phyloP scores from a whole-genome alignment of 345 rosid genomes.

The Eucalyptus curtisii region DNA sequence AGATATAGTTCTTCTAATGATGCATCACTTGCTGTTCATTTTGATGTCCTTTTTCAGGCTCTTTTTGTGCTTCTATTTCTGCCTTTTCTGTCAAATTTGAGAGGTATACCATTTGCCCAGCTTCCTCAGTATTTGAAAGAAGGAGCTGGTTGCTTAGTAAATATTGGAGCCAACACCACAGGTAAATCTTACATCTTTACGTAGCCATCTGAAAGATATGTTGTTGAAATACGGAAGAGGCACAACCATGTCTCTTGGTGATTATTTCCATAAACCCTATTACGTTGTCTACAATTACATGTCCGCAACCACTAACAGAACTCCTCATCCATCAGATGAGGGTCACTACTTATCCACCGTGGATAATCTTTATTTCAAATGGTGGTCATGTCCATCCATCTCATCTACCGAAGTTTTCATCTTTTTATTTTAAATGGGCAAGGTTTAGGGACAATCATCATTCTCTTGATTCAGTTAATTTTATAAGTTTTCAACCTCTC shows the following conservation, averaged over 20 bases:
- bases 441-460: not conserved
- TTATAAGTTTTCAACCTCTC: not conserved
- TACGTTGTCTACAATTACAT: not conserved
- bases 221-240: not conserved
- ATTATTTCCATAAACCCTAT: not conserved
- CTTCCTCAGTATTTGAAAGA: slow-evolving; percentile 58
- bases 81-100: slow-evolving; percentile 73
- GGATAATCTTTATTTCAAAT: not conserved
- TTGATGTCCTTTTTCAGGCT: slow-evolving; percentile 34
- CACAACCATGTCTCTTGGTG: not conserved
- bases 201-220: not conserved
- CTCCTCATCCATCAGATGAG: not conserved
- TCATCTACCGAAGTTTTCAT: not conserved
- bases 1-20: not conserved
- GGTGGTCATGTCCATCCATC: not conserved
- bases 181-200: slow-evolving; percentile 25
- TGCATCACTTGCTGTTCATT: not conserved
- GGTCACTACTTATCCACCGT: not conserved
- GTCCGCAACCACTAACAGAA: not conserved
- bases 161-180: slow-evolving; percentile 33
- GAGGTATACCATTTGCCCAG: slow-evolving; percentile 60
- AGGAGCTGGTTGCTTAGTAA: slow-evolving; percentile 81
- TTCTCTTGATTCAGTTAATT: not conserved
- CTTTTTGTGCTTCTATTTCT: slow-evolving; percentile 67
- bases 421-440: not conserved